Conservation (phyloP, 108 stramenopile genomes). For the Fragilaria radians region DNA sequence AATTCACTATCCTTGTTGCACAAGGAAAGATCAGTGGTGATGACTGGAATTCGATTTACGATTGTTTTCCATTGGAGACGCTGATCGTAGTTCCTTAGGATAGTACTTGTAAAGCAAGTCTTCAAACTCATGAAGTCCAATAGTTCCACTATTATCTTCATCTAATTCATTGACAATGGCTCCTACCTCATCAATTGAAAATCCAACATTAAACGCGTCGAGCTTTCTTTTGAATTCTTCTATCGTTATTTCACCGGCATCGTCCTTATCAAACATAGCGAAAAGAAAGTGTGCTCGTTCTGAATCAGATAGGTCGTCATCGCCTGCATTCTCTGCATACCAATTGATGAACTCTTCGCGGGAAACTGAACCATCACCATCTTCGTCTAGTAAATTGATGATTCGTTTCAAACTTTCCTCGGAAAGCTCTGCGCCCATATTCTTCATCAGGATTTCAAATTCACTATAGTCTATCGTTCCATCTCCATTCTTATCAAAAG, state of each 20-base stretch:
- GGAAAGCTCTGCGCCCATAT: conserved; percentile 16
- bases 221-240: conserved; percentile 38
- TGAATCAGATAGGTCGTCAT: conserved; percentile 5
- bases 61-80: neutral
- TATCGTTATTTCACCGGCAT: conserved; percentile 28
- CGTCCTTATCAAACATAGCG: conserved; percentile 35
- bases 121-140: conserved; percentile 38
- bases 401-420: conserved; percentile 10
- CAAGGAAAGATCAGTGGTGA: neutral
- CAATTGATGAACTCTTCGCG: conserved; percentile 30
- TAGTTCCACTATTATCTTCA: conserved; percentile 25
- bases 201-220: conserved; percentile 30
- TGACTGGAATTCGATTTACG: neutral
- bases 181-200: conserved; percentile 35
- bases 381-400: conserved; percentile 26
- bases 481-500: conserved; percentile 26
- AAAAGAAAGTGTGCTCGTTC: conserved; percentile 35
- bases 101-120: conserved; percentile 15
- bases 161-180: conserved; percentile 45
- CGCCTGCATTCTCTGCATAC: conserved; percentile 8
- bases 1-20: neutral
- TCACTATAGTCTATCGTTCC: conserved; percentile 28
- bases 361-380: conserved; percentile 27
- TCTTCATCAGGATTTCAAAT: conserved; percentile 19
- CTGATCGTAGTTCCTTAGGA: conserved; percentile 7